Evolutionary conservation across 257 asterid species (phyloP), one percentile per base, ranked within the genome.

Genomic region (Linaria vulgaris): DNA sequence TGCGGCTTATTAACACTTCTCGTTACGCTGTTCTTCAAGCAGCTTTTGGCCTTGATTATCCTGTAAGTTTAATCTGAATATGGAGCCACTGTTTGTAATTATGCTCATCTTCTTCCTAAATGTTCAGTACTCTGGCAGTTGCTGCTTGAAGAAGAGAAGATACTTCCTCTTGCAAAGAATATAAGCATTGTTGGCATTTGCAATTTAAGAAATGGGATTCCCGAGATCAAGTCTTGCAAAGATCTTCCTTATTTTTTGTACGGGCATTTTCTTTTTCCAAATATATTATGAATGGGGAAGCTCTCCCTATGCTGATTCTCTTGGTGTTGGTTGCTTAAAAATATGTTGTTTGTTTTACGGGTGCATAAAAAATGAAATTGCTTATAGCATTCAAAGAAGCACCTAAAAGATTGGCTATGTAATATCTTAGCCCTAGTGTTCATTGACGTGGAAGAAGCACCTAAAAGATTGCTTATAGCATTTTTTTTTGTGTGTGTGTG

Each of bases 171-270:
- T 61, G 91, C 94, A 67, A 90, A 87, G 77, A 85, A 85, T 64
- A 63, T 94, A 63, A 87, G 95, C 22, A 95, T 90, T 37, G 80
- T 90, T 70, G 99, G 99, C 61, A 69, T 79, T 66, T 90, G 85
- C 81, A 77, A 75, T 61, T 67, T 77, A 25, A 85, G 75, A 60
- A 61, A 86, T 69, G 96, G 91, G 74, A 59, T 62, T 69, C 83
- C 77, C 56, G 95, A 87, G 73, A 86, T 94, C 38, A 84, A 74
- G 69, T 84, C 96, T 7, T 82, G 88, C 85, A 68, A 78, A 48
- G 91, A 89, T 72, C 85, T 89, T 63, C 97, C 99, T 12, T 87
- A 71, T 82, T 89, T 89, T 76, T 67, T 92, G 97, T 92, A 87
- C 63, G 97, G 46, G 34, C 54, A 23, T 50, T 62, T 74, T 4